phyloP scores from a whole-genome alignment of 345 rosid genomes.

The Bruguiera gymnorhiza region DNA sequence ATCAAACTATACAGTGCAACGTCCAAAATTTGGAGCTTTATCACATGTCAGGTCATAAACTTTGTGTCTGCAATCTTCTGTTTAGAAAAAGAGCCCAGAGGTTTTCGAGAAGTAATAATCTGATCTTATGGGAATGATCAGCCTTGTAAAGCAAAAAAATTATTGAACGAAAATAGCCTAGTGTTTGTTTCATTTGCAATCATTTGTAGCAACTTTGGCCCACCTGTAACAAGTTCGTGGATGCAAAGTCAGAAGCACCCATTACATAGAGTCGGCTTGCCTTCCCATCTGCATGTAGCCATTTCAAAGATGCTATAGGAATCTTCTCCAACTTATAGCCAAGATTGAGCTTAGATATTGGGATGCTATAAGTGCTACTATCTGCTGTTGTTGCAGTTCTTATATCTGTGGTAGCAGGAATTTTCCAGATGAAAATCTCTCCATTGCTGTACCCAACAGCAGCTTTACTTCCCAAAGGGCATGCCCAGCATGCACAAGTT shows the following conservation, averaged over 20 bases:
- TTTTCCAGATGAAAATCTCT: slow-evolving; percentile 68
- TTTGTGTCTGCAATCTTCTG: neutral
- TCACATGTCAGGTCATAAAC: too few relatives aligned
- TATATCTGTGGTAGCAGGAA: slow-evolving; percentile 39
- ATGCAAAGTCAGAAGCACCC: slow-evolving; percentile 51
- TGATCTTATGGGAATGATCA: neutral
- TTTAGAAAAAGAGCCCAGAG: neutral
- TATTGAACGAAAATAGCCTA: neutral
- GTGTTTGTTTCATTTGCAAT: neutral
- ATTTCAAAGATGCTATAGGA: slow-evolving; percentile 66
- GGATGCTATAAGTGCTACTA: slow-evolving; percentile 36
- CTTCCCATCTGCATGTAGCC: slow-evolving; percentile 66
- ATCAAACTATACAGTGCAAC: neutral
- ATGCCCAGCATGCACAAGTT: slow-evolving; percentile 86
- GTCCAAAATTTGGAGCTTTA: too few relatives aligned
- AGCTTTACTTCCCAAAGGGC: slow-evolving; percentile 78
- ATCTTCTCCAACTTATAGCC: slow-evolving; percentile 71
- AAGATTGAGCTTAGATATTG: slow-evolving; percentile 69
- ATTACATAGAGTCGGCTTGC: slow-evolving; percentile 67
- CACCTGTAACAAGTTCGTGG: slow-evolving; percentile 62
- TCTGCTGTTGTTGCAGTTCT: slow-evolving; percentile 40
- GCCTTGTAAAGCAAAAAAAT: neutral
- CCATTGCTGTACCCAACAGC: slow-evolving; percentile 80
- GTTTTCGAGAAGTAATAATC: neutral
- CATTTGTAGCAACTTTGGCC: slow-evolving; percentile 1